Evolutionary conservation across 768 basidiomycete genomes (phyloP), one percentile per base, ranked within the genome.

Genomic region (Kwoniella pini): DNA sequence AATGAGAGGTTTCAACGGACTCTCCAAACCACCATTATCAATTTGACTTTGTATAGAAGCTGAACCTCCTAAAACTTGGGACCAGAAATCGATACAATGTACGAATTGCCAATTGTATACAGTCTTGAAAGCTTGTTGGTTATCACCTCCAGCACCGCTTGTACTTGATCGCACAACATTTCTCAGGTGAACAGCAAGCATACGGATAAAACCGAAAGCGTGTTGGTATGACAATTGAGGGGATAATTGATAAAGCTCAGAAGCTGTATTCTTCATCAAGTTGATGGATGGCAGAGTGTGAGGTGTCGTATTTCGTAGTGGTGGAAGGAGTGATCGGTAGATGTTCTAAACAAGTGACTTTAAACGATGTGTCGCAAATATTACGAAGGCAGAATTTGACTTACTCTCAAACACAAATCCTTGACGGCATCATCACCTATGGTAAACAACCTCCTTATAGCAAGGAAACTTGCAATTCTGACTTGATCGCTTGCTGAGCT

Each of bases 101-200:
- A 88, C 89, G 67, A 88, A 97, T 80, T 97, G 96, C 96, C 96
- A 99, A 80, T 97, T 99, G 80, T 99, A 96, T 21, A 99, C 95
- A 69, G 89, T 87, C 77, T 88, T 88, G 80, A 89, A 94, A 9
- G 91, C 87, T 67, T 98, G 93, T 88, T 91, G 77, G 36, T 62
- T 62, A 9, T 60, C 67, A 9, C 60, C 66, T 11, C 55, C 68
- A 30, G 57, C 54, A 12, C 65, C 61, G 10, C 62, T 60, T 21
- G 70, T 71, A 28, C 57, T 46, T 27, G 64, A 60, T 54, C 72
- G 68, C 3, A 75, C 71, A 36, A 76, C 73, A n/a, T 57, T 67
- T 44, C 96, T 82, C 39, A 99, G 82, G 72, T 91, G 90, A 54
- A 98, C 88, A 1, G 95, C 96, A 30, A 99, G 85, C 76, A 93